These are phyloP conservation scores for Pseudozyma tsukubaensis DNA, from an alignment of 1,284 basidiomycete genomes.

Conservation along the genomic window DNA sequence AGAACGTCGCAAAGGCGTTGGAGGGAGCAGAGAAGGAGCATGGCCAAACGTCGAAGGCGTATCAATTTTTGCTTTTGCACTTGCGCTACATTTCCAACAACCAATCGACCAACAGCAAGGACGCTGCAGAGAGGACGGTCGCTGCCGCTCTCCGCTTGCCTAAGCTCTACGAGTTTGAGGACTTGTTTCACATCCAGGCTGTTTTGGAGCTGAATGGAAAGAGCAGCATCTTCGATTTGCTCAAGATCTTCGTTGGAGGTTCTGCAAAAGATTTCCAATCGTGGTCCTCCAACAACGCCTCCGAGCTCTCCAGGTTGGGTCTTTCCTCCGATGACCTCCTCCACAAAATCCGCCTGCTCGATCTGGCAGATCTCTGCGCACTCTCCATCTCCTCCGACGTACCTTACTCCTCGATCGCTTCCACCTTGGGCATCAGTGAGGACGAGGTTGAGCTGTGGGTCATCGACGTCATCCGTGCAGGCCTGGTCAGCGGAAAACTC, in stretches of 20 bases:
- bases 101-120: constrained; percentile 16
- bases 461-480: constrained; percentile 68
- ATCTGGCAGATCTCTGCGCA: constrained; percentile 64
- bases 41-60: constrained; percentile 52
- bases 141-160: constrained; percentile 61
- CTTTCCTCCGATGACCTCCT: constrained; percentile 44
- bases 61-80: constrained; percentile 61
- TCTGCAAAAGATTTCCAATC: constrained; percentile 40
- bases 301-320: constrained; percentile 41
- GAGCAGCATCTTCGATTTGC: constrained; percentile 48
- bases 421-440: constrained; percentile 40
- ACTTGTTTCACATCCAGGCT: constrained; percentile 55
- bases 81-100: constrained; percentile 59
- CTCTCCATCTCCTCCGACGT: constrained; percentile 60
- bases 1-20: constrained; percentile 55
- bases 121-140: constrained; percentile 56
- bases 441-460: constrained; percentile 67
- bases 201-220: constrained; percentile 49
- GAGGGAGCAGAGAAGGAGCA: constrained; percentile 54
- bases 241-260: constrained; percentile 64
- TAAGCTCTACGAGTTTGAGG: constrained; percentile 65
- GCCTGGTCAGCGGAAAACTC: constrained; percentile 64
- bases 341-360: constrained; percentile 65
- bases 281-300: constrained; percentile 38
- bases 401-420: constrained; percentile 56